Base-by-base conservation (phyloP, 768 basidiomycete species). In the Myochromella boudieri region DNA sequence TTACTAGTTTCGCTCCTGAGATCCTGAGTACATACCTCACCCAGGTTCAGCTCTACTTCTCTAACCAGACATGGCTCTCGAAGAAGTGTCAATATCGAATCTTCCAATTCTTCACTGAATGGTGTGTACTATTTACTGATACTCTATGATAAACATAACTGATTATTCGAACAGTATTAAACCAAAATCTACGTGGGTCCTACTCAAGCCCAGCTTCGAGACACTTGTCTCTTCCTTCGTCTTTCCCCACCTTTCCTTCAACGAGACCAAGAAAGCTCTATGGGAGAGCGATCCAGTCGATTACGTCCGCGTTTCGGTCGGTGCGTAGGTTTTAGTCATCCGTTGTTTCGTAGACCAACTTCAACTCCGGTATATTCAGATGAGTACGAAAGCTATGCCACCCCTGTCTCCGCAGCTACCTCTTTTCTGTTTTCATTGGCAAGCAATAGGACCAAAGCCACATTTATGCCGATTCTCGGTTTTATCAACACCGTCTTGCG, bases 121-220 rank as follows among this genome's bases (percentile, higher is more conserved):
- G 93, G 92, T 91, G 55, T 10, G 81, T 63, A 22, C 37, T 39
- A 7, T 40, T 40, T 37, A 18, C 9, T 5, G 11, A 29, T 12
- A 9, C 44, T 32, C 37, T 49, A 22, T 12, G 2, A 34, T 6
- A 8, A 14, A 12, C 2, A 11, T 21, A 24, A 12, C 14, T 29
- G 5, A 37, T 43, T 37, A 24, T 37, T 24, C 49, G 18, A n/a
- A 40, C 42, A 95, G 92, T 56, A 81, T 95, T 56, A 95, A 95
- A 68, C 93, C 93, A 11, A 92, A 91, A 60, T 80, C 89, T n/a
- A 95, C 91, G 4, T 95, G 92, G 91, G 68, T 74, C 3, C 75
- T 90, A 28, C 78, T 95, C 60, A 93, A 93, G 65, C 91, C 91
- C 17, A 92, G 91, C 57, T 80, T 87, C 28, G 76, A 88, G 60